Conservation (phyloP, 2,329 filamentous ascomycete genomes). For the Phyllosticta citribraziliensis region DNA sequence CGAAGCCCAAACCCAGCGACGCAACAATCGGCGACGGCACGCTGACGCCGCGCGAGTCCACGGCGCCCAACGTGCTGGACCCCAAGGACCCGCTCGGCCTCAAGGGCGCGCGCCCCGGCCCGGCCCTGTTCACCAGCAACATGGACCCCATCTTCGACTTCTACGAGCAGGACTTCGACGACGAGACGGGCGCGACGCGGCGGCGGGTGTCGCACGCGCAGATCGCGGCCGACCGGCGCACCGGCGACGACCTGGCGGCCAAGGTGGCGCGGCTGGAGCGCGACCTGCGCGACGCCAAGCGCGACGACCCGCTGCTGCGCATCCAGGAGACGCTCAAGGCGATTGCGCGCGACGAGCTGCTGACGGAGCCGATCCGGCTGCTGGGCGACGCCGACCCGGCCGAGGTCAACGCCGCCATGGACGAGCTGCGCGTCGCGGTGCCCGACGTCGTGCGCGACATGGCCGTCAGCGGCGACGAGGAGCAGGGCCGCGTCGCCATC, state of each 20-base stretch:
- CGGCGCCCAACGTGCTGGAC: neutral
- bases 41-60: neutral
- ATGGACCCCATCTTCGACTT: neutral
- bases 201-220: neutral
- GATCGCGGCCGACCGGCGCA: neutral
- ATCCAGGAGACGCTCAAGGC: neutral
- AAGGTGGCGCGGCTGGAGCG: neutral
- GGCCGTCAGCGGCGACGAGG: neutral
- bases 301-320: slow-evolving; percentile 1
- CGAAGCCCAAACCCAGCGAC: neutral
- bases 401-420: neutral
- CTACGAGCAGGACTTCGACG: neutral
- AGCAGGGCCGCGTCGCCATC: neutral
- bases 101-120: neutral
- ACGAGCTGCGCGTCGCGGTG: neutral
- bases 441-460: neutral
- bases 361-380: neutral
- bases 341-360: neutral
- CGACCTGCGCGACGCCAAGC: neutral
- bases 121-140: neutral
- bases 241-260: neutral
- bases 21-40: neutral
- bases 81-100: neutral
- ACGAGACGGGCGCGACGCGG: neutral
- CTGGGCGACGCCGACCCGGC: slow-evolving; percentile 2